phyloP scores from a whole-genome alignment of 2,329 filamentous ascomycete genomes.

The Dothideomycetidae sp. region DNA sequence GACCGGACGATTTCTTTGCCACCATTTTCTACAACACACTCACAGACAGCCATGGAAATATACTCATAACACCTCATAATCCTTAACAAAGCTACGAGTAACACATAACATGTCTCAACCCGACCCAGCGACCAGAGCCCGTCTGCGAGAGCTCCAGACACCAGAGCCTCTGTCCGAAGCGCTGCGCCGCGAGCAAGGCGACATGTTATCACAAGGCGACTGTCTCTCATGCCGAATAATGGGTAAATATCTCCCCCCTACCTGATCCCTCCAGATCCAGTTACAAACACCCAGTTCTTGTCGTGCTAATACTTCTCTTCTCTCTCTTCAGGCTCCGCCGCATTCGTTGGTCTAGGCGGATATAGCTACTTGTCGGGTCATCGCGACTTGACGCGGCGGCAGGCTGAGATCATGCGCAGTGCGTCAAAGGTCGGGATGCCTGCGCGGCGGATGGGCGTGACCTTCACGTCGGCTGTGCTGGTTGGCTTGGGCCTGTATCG shows the following conservation, averaged over 20 bases:
- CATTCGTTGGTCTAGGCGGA: constrained; percentile 32
- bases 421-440: constrained; percentile 29
- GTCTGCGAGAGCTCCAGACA: constrained; percentile 3
- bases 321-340: constrained; percentile 25
- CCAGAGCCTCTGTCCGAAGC: constrained; percentile 2
- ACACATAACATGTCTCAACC: constrained; percentile 6
- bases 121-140: constrained; percentile 2
- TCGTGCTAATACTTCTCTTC: neutral
- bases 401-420: constrained; percentile 27
- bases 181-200: constrained; percentile 12
- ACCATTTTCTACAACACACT: too few species aligned
- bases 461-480: constrained; percentile 26
- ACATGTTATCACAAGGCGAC: constrained; percentile 13
- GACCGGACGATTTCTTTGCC: too few species aligned
- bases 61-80: too few species aligned
- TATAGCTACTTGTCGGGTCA: constrained; percentile 34
- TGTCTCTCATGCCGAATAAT: constrained; percentile 21
- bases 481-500: constrained; percentile 32
- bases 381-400: constrained; percentile 28
- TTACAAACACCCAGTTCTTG: too few species aligned
- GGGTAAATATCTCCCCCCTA: constrained; percentile 15
- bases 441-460: constrained; percentile 27
- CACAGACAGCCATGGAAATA: too few species aligned
- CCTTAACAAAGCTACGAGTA: too few species aligned
- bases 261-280: neutral